These are phyloP conservation scores for Alternaria brassicae DNA, from an alignment of 2,329 filamentous ascomycete species.

Conservation along the genomic window DNA sequence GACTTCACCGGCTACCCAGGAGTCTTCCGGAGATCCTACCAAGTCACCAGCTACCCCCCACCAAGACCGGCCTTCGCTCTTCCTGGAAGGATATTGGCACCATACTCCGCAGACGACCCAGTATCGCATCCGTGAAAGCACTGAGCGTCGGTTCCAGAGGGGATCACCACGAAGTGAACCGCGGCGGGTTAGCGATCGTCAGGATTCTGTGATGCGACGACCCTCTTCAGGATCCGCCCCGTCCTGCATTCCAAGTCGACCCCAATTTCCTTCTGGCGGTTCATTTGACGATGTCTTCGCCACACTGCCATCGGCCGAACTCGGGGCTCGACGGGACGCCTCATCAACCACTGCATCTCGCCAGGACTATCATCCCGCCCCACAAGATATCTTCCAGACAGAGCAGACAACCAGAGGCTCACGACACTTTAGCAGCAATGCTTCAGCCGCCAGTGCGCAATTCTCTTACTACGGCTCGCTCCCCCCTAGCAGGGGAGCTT, in stretches of 20 bases:
- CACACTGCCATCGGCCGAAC: conserved; percentile 9
- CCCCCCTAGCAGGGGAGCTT: conserved; percentile 30
- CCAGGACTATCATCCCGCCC: not conserved
- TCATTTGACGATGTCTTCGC: conserved; percentile 27
- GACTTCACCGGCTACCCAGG: conserved; percentile 17
- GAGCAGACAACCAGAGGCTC: not conserved
- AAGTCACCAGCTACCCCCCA: not conserved
- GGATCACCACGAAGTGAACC: conserved; percentile 32
- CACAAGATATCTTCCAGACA: not conserved
- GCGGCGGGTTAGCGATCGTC: conserved; percentile 18
- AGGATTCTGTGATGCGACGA: conserved; percentile 22
- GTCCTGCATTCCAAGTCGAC: conserved; percentile 8
- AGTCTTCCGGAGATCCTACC: conserved; percentile 1
- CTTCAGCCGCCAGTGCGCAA: conserved; percentile 37
- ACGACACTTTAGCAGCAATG: conserved; percentile 32
- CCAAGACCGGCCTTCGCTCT: not conserved
- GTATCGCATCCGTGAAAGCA: conserved; percentile 11
- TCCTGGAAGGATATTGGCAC: conserved; percentile 18
- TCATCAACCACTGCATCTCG: not conserved
- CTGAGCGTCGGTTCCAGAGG: not conserved
- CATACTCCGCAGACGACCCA: not conserved
- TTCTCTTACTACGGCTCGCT: conserved; percentile 45
- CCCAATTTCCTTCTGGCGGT: not conserved
- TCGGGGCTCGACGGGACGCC: not conserved
- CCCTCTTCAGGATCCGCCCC: conserved; percentile 34